Evolutionary conservation across 345 rosid genomes (phyloP).

Genomic region (Pistacia integerrima): DNA sequence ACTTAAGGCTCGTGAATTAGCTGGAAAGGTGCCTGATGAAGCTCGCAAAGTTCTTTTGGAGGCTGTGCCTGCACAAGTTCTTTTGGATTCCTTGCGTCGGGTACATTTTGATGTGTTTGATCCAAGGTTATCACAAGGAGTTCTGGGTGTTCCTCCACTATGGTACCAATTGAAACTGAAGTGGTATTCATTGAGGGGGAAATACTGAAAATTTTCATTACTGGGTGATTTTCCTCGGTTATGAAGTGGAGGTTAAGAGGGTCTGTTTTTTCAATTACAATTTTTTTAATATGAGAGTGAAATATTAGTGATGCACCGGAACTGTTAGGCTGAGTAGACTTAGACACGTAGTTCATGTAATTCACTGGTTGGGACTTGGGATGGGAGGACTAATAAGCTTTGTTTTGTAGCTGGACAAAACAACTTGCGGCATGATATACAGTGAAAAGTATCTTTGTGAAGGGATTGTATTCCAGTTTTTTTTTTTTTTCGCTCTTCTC

Average conservation of each 20-base stretch:
- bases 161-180: conserved; percentile 78
- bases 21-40: conserved; percentile 60
- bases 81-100: conserved; percentile 58
- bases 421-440: not conserved
- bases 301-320: not conserved
- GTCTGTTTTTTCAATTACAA: not conserved
- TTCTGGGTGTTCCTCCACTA: conserved; percentile 79
- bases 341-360: not conserved
- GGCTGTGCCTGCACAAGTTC: conserved; percentile 77
- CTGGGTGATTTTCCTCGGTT: not conserved
- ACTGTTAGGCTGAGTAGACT: not conserved
- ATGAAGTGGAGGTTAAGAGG: not conserved
- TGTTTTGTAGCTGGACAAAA: too few species aligned
- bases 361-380: too few species aligned
- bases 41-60: conserved; percentile 77
- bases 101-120: conserved; percentile 86
- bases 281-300: not conserved
- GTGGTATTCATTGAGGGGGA: conserved; percentile 76
- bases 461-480: too few species aligned
- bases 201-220: conserved; percentile 37
- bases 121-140: conserved; percentile 68
- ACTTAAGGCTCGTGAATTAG: conserved; percentile 79
- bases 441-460: not conserved
- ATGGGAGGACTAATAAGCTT: not conserved
- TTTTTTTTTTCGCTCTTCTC: not conserved